These are phyloP conservation scores for Mortierella antarctica DNA, from an alignment of 192 early-diverging fungal genomes.

Conservation along the genomic window DNA sequence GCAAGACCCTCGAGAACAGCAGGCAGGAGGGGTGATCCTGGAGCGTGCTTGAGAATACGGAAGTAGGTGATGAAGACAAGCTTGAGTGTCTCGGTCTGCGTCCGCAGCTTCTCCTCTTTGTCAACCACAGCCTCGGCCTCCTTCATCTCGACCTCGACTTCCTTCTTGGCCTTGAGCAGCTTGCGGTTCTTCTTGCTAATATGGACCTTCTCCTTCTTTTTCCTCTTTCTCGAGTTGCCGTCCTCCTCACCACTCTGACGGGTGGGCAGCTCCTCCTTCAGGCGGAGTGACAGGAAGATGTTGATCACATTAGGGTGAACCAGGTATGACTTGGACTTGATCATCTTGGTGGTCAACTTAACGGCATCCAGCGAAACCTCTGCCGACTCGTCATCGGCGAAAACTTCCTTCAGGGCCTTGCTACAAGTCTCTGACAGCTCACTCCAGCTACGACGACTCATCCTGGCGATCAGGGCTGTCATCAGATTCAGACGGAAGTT, in stretches of 20 bases:
- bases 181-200: constrained; percentile 80
- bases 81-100: constrained; percentile 94
- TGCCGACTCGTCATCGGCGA: constrained; percentile 87
- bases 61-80: constrained; percentile 95
- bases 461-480: constrained; percentile 81
- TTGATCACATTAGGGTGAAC: constrained; percentile 78
- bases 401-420: constrained; percentile 81
- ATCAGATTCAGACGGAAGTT: constrained; percentile 95
- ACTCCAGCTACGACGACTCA: constrained; percentile 63
- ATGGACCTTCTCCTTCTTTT: constrained; percentile 66
- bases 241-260: constrained; percentile 65
- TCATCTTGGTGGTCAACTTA: constrained; percentile 83
- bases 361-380: constrained; percentile 89
- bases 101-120: constrained; percentile 82
- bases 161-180: constrained; percentile 73
- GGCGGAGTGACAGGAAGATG: constrained; percentile 82
- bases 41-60: constrained; percentile 89
- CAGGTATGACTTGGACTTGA: constrained; percentile 82
- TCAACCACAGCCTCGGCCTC: constrained; percentile 92
- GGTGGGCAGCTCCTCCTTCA: constrained; percentile 84
- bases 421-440: constrained; percentile 78
- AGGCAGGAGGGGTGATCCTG: constrained; percentile 77
- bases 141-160: constrained; percentile 83
- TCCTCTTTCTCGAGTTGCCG: constrained; percentile 60
- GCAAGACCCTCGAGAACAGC: constrained; percentile 84